Conservation (phyloP, 2,329 filamentous ascomycete genomes). For the Neonectria punicea region DNA sequence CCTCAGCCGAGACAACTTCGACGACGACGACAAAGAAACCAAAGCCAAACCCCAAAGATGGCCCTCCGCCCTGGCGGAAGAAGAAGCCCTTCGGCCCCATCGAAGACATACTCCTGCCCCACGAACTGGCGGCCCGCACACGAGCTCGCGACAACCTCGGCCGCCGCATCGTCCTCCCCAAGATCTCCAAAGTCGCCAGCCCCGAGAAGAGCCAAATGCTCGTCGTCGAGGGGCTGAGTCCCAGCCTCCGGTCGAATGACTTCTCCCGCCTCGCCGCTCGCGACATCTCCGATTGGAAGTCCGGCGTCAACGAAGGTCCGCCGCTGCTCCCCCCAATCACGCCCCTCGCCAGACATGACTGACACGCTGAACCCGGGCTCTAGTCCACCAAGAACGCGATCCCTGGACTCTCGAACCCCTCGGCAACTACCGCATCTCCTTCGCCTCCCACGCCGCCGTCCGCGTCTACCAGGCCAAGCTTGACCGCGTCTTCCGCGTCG, state of each 20-base stretch:
- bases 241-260: slow-evolving; percentile 72
- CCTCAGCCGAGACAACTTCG: neutral
- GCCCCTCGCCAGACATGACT: slow-evolving; percentile 14
- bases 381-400: slow-evolving; percentile 73
- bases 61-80: slow-evolving; percentile 8
- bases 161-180: neutral
- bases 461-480: slow-evolving; percentile 63
- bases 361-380: slow-evolving; percentile 11
- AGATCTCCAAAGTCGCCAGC: neutral
- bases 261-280: slow-evolving; percentile 74
- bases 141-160: neutral
- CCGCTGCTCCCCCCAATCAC: neutral
- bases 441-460: slow-evolving; percentile 69
- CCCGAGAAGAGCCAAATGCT: slow-evolving; percentile 53
- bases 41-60: neutral
- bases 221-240: slow-evolving; percentile 67
- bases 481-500: slow-evolving; percentile 47
- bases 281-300: slow-evolving; percentile 75
- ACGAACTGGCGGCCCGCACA: neutral
- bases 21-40: neutral
- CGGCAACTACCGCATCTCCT: slow-evolving; percentile 76
- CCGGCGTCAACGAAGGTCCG: slow-evolving; percentile 67
- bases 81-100: neutral
- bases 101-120: neutral
- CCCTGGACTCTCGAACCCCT: slow-evolving; percentile 69